Base-by-base conservation (phyloP, 2,329 filamentous ascomycete species). In the Chrysoporthe puriensis region DNA sequence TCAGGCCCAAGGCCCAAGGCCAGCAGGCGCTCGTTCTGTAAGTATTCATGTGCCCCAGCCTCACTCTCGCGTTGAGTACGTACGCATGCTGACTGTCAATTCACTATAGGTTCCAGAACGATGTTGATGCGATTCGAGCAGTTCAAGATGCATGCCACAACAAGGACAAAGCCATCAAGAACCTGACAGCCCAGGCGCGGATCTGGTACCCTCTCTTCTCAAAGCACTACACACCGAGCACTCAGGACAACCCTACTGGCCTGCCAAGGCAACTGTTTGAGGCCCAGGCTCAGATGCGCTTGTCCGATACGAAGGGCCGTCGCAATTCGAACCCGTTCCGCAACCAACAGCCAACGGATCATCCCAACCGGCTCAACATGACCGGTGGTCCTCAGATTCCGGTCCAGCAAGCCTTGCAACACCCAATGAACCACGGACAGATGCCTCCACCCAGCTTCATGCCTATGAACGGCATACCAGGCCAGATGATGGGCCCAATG, bases 161-260 rank as follows among this genome's bases (percentile, higher is more conserved):
- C 4, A 16, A 40, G 43, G 42, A 54, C 14, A 62, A 21, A 40
- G 14, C 40, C 8, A 66, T 68, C 42, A 50, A 50, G n/a, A 48
- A 44, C 21, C 9, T 68, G 32, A 21, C 18, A 9, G 32, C 9
- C 1, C 21, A 18, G 5, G 26, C 26, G 18, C 46, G n/a, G 7
- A 18, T 67, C 26, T 69, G 67, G 67, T 69, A 69, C 56, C 61
- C 67, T 46, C 46, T 44, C 14, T 67, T 32, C 50, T 69, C 67
- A n/a, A 69, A 63, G 36, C 67, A 69, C 57, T 67, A 62, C 26
- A 58, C 34, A 32, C 14, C n/a, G n/a, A 36, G 13, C 40, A 0
- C 1, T 26, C 11, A 21, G 11, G 32, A 50, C 8, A 66, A 59
- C 21, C 63, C 54, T 5, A 48, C 32, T 21, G 64, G 59, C 42